Evolutionary conservation across 495 filamentous ascomycete species (phyloP), one percentile per base, ranked within the genome.

Genomic region (Penicillium mononematosum): DNA sequence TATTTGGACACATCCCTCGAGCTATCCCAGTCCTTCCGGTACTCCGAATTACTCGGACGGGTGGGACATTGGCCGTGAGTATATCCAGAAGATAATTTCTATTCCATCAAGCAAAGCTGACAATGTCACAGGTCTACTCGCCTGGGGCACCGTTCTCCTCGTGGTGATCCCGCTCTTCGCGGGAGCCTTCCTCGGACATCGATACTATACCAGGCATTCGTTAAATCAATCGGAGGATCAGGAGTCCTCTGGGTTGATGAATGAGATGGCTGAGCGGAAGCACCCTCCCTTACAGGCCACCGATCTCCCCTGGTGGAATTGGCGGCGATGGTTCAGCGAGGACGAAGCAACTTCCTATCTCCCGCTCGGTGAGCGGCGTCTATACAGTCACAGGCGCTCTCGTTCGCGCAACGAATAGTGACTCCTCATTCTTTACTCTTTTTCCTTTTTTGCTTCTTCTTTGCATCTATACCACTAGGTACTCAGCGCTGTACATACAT

Each of bases 291-390:
- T 19, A 7, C 50, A 25, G 2, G 32, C 54, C 24, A 48, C 19
- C 14, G 50, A 52, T 22, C 53, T 62, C 14, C 61, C 69, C 24
- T 76, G 75, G 75, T 77, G 73, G 75, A 58, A 70, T 58, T 73
- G 63, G 67, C 65, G 63, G 6, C 61, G 70, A 61, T 75, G 73
- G 73, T 60, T 43, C 14, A 47, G 44, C 17, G 19, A 50, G 7
- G 42, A 45, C 27, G 65, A 70, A 32, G 50, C 45, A 20, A 22
- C 60, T n/a, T 60, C 54, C 3, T 75, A 75, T 53, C 67, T 69
- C 46, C 65, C 73, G 9, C 58, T 77, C 50, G 36, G 52, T 9
- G 70, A 73, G 53, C 66, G 61, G 50, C 58, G 50, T 50, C 51
- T 47, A 44, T 55, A 54, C 1, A 41, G 22, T 14, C 54, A 54